Evolutionary conservation across 2,329 filamentous ascomycete species (phyloP), one percentile per base, ranked within the genome.

Genomic region (Ophiosphaerella herpotricha): DNA sequence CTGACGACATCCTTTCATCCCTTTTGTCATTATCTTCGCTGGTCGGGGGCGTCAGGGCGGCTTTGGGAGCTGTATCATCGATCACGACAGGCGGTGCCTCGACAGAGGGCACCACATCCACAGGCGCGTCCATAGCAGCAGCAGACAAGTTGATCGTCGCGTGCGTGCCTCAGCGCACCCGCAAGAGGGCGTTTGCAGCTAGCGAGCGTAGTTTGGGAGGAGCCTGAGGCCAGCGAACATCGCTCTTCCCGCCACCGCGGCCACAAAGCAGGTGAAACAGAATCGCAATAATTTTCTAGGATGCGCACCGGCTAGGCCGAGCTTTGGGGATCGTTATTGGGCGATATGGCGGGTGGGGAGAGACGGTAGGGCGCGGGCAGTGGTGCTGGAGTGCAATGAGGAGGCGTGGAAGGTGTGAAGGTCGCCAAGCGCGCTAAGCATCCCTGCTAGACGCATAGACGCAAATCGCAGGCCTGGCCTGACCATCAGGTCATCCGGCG

Each of bases 1-100:
- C 77, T 13, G 76, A 78, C 43, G 77, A 77, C 56, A 77, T 71
- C 24, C 70, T 70, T 51, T 75, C 74, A 32, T 74, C 73, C 49
- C 70, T 61, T 66, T 78, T 78, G 49, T 73, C 72, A 70, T 78
- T 74, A 60, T 80, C 78, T 64, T 81, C 78, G 66, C 77, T 80
- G 34, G 78, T 80, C 8, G 78, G 78, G 50, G 78, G 78, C 46
- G 78, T 81, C 57, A 80, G 68, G 44, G 77, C 77, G 33, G 74
- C 67, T 48, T 74, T 74, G 16, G 68, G 58, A 12, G 58, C 38
- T 21, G 58, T 39, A 41, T 72, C 63, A 51, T 71, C 67, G 41
- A 62, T 49, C 21, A 52, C 58, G 34, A 48, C 52, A 33, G 51
- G 39, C 31, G 62, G 57, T 24, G 64, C 60, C 62, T 73, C 70